These are phyloP conservation scores for Thalia dealbata DNA, from an alignment of 176 grass and related monocot genomes.

Conservation along the genomic window DNA sequence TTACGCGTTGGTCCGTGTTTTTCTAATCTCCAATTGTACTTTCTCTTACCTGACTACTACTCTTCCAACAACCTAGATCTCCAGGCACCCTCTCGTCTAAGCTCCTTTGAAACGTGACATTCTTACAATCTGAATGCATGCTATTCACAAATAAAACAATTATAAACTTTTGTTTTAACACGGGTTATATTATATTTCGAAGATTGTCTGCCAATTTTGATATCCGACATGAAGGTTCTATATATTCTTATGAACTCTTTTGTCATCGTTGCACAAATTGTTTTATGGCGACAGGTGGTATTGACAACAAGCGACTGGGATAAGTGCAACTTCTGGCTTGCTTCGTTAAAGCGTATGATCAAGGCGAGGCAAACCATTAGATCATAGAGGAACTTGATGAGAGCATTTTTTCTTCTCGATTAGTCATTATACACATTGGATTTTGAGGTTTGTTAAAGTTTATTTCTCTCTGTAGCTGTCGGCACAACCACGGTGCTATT, in stretches of 20 bases:
- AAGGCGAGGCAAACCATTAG: slow-evolving; percentile 72
- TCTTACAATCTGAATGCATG: too few species aligned
- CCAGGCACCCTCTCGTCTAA: too few species aligned
- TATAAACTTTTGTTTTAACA: too few species aligned
- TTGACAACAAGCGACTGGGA: slow-evolving; percentile 98
- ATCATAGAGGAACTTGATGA: slow-evolving; percentile 25
- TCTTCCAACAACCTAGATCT: too few species aligned
- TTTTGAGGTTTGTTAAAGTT: not conserved
- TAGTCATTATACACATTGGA: not conserved
- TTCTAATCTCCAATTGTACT: too few species aligned
- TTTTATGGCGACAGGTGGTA: slow-evolving; percentile 42
- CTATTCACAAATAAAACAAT: too few species aligned
- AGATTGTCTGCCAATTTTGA: too few species aligned
- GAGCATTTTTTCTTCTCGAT: not conserved
- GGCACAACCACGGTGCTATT: not conserved
- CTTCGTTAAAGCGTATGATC: slow-evolving; percentile 90
- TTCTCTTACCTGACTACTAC: too few species aligned
- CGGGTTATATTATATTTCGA: too few species aligned
- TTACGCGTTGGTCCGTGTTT: too few species aligned
- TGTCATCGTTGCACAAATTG: not conserved
- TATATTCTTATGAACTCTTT: not conserved
- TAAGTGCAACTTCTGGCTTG: slow-evolving; percentile 95
- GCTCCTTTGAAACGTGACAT: not conserved
- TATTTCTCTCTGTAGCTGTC: not conserved
- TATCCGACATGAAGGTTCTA: too few species aligned